Evolutionary conservation across 345 rosid species (phyloP), one percentile per base, ranked within the genome.

Genomic region (Eucalyptus tenuipes): DNA sequence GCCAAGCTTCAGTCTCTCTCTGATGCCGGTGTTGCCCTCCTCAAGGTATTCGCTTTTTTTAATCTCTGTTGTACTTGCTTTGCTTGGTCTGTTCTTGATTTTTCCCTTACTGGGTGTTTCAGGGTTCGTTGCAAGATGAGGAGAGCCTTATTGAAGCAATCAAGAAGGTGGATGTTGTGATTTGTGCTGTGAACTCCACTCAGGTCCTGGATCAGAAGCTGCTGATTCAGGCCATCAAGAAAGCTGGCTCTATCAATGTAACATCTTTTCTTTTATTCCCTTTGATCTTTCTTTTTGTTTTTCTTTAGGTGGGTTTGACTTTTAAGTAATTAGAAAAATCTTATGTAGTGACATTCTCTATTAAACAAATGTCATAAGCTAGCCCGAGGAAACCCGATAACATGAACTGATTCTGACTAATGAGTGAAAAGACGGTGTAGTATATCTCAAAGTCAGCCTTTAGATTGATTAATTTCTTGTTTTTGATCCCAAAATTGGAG

Each of bases 111-210:
- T 66, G 79, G 80, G 87, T 84, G 50, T 37, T 85, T 42, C 87
- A 97, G 98, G 98, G 98, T 61, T 96, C 96, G n/a, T 87, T 96
- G 90, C 94, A 96, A 31, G 96, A 97, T 84, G 95, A 93, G 75
- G 47, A 55, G 90, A 94, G 95, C 90, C 94, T 97, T 18, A 88
- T 87, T 47, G 96, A 94, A 89, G 99, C 97, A 86, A 91, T 95
- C 92, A 93, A 89, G 90, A 94, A 88, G 91, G 98, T 96, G 81
- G 98, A 97, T 90, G 96, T 95, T 8, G 97, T 96, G 66, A 95
- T 97, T 50, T 95, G 96, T 90, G 92, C 97, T 3, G 90, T 96
- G 82, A 94, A 97, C 68, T 93, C 97, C n/a, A 94, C 92, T 89
- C 94, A 93, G 80, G 95, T 87, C 91, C 94, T 94, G 88, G 94